These are phyloP conservation scores for Suhomyces anneliseae DNA, from an alignment of 1,139 yeast species.

Conservation along the genomic window DNA sequence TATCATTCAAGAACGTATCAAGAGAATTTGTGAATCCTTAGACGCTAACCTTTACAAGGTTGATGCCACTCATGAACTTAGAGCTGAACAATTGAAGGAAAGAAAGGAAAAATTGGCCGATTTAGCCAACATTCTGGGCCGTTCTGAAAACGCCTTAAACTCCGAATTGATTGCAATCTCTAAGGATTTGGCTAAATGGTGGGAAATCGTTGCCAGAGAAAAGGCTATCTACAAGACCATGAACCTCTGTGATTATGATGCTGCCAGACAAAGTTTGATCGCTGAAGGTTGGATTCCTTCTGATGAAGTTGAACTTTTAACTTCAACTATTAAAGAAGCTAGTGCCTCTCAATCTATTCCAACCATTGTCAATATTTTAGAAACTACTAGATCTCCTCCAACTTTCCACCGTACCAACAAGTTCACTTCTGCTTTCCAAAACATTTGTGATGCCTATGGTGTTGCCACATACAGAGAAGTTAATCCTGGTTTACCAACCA, in stretches of 20 bases:
- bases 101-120: constrained; percentile 58
- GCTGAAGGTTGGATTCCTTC: constrained; percentile 85
- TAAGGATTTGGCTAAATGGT: constrained; percentile 68
- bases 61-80: constrained; percentile 27
- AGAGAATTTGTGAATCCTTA: constrained; percentile 46
- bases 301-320: constrained; percentile 47
- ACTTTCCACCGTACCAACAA: constrained; percentile 76
- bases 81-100: constrained; percentile 53
- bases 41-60: constrained; percentile 46
- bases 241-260: constrained; percentile 68
- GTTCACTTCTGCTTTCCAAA: constrained; percentile 74
- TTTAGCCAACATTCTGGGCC: constrained; percentile 54
- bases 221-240: constrained; percentile 66
- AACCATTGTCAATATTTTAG: constrained; percentile 65
- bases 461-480: constrained; percentile 75
- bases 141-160: constrained; percentile 57
- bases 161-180: constrained; percentile 76
- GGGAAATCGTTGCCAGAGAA: constrained; percentile 67
- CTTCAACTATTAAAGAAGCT: constrained; percentile 32
- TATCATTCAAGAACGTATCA: constrained; percentile 40
- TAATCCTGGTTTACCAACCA: constrained; percentile 77
- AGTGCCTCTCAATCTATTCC: constrained; percentile 45
- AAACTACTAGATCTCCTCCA: constrained; percentile 72
- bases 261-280: constrained; percentile 60
- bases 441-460: constrained; percentile 80